Base-by-base conservation (phyloP, 352 stramenopile genomes). In the Peronospora farinosa region DNA sequence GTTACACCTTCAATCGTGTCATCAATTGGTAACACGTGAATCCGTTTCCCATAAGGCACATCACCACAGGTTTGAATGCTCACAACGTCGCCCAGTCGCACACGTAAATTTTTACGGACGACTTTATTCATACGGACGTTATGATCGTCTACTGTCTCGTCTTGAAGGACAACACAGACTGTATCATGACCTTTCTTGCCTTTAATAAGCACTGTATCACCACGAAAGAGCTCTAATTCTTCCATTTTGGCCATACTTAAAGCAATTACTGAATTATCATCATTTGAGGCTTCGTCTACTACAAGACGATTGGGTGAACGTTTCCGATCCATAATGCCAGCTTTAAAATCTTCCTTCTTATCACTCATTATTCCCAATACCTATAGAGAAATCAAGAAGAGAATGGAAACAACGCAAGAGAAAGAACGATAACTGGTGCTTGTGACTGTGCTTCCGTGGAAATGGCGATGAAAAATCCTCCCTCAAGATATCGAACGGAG, bases 41-140 rank as follows among this genome's bases (percentile, higher is more conserved):
- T 96, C 47, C 96, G 87, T 75, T 99, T 98, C 48, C 95, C 96
- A 69, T 99, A 99, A 10, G 96, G 95, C 43, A 99, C 95, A 67
- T 99, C 96, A 13, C 89, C 90, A 65, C 95, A 98, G 41, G 87
- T 92, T 40, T 91, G 88, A 28, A 99, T 90, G 6, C 95, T 97
- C 39, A 99, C 94, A 15, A 99, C 74, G 70, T 99, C 97, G n/a
- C 95, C 92, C 13, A 99, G 84, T 27, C 96, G 86, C 39, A 99
- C 95, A 19, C 95, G 77, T 16, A 99, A 65, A 74, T 99, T 99
- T 85, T 99, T 99, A 27, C 97, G 91, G 39, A 99, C 96, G 23
- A 98, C 92, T 79, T 99, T 99, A 85, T 99, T 99, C 96, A 99
- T 99, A 38, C 95, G 84, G 15, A 99, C 92, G 54, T 89, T 97